phyloP scores from a whole-genome alignment of 768 basidiomycete genomes.

The Mycena capillaripes region DNA sequence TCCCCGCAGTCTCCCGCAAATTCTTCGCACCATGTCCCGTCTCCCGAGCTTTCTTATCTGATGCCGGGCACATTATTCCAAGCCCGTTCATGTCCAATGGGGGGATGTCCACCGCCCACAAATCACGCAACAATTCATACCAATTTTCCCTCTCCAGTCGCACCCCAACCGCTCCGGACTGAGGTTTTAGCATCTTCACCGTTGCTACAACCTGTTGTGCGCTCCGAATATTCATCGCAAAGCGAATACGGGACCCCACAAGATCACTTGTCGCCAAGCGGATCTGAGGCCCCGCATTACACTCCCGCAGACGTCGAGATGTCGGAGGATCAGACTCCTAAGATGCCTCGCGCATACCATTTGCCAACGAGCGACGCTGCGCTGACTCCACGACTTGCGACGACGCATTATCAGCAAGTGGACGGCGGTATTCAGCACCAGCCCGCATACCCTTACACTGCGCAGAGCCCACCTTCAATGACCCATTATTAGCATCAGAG shows the following conservation, averaged over 20 bases:
- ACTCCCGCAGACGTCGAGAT: neutral
- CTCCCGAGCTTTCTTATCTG: neutral
- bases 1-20: no score
- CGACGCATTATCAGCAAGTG: no score
- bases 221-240: neutral
- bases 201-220: neutral
- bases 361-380: no score
- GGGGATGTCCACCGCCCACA: no score
- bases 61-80: no score
- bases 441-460: no score
- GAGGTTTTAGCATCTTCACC: neutral
- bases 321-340: neutral
- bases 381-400: no score
- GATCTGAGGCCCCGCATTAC: neutral
- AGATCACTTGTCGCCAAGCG: neutral
- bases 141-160: neutral
- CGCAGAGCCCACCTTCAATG: no score
- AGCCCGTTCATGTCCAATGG: no score
- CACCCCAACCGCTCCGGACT: neutral
- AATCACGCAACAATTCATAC: no score
- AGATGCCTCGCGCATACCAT: neutral
- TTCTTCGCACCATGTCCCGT: neutral
- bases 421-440: no score
- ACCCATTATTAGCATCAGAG: no score
- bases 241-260: slow-evolving; percentile 3